Base-by-base conservation (phyloP, 208 protist genomes). In the Eutreptiella sp. region DNA sequence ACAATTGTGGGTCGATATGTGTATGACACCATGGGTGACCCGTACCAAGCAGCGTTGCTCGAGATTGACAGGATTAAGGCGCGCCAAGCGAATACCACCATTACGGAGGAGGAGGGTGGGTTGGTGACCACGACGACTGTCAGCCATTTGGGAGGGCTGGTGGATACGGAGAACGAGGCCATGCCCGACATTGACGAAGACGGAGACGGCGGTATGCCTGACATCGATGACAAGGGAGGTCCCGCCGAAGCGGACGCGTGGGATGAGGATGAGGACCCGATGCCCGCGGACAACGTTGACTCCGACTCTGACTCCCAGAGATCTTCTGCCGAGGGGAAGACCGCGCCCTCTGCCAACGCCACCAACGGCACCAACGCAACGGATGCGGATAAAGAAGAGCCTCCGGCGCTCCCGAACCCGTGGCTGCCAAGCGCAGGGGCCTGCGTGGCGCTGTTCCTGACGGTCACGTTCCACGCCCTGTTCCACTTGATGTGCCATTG, bases 401-500 rank as follows among this genome's bases (percentile, higher is more conserved):
- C n/a, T n/a, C n/a, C n/a, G n/a, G n/a, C 62, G 33, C 53, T 68
- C 23, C 62, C 62, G n/a, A 32, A 43, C 42, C 52, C 59, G 50
- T 53, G 35, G 46, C 53, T 68, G 31, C 62, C 62, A 2, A 32
- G 2, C 11, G 62, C 62, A 19, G 3, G 19, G 14, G 62, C 53
- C 2, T 50, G 46, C 42, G 54, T 34, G 7, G 2, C 26, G 21
- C 29, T 68, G 14, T 68, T 68, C 39, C 32, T 68, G 16, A 4
- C 38, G 27, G 1, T 1, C 24, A 68, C 48, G 2, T 1, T 4
- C n/a, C 7, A 68, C 48, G 54, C 48, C 7, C 48, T 68, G 35
- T 68, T 68, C 54, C 45, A 61, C 38, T 39, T 68, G 3, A 31
- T 68, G 24, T 63, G 52, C 54, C 62, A 59, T 53, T 68, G 62